Evolutionary conservation across 257 asterid genomes (phyloP).

Genomic region (Capsicum chinense): DNA sequence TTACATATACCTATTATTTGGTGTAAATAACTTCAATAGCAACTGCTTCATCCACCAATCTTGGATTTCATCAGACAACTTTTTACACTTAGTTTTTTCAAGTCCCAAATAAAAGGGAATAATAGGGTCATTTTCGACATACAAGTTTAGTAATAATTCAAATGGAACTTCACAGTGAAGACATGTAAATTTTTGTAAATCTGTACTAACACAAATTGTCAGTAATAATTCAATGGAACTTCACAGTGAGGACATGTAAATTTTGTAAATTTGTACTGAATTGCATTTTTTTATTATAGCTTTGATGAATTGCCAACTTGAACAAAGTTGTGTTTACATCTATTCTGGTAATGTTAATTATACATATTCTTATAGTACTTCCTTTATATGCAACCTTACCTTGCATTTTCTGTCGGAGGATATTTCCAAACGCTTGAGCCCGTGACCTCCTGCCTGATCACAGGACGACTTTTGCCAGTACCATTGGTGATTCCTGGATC

Average conservation of each 20-base stretch:
- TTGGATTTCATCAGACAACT: constrained; percentile 49
- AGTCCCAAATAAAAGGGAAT: neutral
- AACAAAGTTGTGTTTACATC: neutral
- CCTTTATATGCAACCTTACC: no score
- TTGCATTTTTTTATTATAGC: neutral
- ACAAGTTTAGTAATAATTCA: neutral
- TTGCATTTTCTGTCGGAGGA: no score
- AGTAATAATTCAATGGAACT: neutral
- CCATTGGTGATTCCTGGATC: neutral
- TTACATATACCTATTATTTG: constrained; percentile 45
- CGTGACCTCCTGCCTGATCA: no score
- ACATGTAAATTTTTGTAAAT: constrained; percentile 24
- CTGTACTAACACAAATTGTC: constrained; percentile 11
- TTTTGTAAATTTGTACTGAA: neutral
- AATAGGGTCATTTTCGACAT: neutral
- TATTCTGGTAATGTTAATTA: neutral
- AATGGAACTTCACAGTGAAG: neutral
- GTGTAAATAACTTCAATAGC: constrained; percentile 68
- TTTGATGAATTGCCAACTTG: neutral
- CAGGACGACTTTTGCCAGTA: no score
- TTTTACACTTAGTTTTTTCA: neutral
- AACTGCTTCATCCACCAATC: neutral
- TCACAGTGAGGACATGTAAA: constrained; percentile 9
- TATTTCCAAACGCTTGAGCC: no score
- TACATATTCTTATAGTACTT: no score